phyloP scores from a whole-genome alignment of 805 yeast species.

The Saccharomycopsis schoenii region DNA sequence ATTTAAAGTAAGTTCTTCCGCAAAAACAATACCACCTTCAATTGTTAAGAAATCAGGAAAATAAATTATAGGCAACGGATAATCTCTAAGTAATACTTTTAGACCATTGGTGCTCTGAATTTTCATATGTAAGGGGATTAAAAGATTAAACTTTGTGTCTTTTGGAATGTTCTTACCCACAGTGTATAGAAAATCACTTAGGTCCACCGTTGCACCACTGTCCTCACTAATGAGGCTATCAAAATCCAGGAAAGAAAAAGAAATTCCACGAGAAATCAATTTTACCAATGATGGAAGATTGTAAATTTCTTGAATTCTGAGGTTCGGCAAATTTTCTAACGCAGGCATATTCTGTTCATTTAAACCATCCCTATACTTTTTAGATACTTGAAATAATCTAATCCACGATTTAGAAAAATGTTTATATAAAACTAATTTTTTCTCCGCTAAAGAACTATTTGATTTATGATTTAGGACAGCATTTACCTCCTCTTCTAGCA shows the following conservation, averaged over 20 bases:
- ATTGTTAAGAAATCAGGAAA: slow-evolving; percentile 29
- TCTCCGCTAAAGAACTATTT: slow-evolving; percentile 24
- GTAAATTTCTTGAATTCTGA: slow-evolving; percentile 2
- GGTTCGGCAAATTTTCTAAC: neutral
- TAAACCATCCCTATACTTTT: slow-evolving; percentile 1
- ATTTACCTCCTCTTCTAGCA: neutral
- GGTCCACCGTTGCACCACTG: slow-evolving; percentile 8
- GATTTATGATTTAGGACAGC: neutral
- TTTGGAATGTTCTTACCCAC: slow-evolving; percentile 46
- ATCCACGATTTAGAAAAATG: slow-evolving; percentile 36
- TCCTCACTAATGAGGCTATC: neutral
- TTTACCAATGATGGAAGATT: slow-evolving; percentile 5
- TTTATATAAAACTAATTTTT: slow-evolving; percentile 21
- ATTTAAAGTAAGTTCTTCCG: slow-evolving; percentile 40
- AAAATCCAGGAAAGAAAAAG: slow-evolving; percentile 5
- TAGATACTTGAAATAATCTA: slow-evolving; percentile 26
- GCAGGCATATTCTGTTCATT: neutral
- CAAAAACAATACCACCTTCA: slow-evolving; percentile 43
- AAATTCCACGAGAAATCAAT: neutral
- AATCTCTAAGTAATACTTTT: slow-evolving; percentile 41
- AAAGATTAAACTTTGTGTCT: slow-evolving; percentile 41
- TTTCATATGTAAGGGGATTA: slow-evolving; percentile 40
- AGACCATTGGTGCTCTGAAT: slow-evolving; percentile 33
- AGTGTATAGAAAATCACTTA: slow-evolving; percentile 28
- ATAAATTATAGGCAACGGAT: slow-evolving; percentile 46